Evolutionary conservation across 2,329 filamentous ascomycete species (phyloP), one percentile per base, ranked within the genome.

Genomic region (Botrytis deweyae): DNA sequence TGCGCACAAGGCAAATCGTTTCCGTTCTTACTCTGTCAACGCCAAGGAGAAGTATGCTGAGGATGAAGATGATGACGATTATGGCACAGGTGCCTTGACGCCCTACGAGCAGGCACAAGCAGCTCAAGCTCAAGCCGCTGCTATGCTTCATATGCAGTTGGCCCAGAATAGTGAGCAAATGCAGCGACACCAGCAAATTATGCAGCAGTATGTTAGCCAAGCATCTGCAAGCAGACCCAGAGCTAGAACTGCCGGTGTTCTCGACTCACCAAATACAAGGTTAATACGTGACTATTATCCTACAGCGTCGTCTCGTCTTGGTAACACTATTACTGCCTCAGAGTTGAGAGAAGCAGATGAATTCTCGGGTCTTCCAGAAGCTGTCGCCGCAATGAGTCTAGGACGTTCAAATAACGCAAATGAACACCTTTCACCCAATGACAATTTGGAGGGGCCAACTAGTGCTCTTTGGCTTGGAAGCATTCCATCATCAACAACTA

Each of bases 21-120:
- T 98, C 86, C 91, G 96, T 65, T 99, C 96, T 2, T 98, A 98
- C 83, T 99, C 96, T 0, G 96, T 99, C 77, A 99, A 99, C 83
- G 97, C 97, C 73, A 98, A 97, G 83, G 95, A 98, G 82, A 97
- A 96, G 82, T 98, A 98, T 79, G 95, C 93, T 3, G 94, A 97
- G 79, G 92, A 93, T 68, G 92, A 94, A 65, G 95, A 97, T 70
- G 92, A 94, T 75, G 91, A 93, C 25, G 93, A 92, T 75, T 90
- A 88, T 55, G 79, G 81, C 14, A 75, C 75, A 68, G 80, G 78
- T 42, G 87, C 87, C 36, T 81, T 84, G 74, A 81, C 88, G 72
- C 83, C 83, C 33, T 83, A 88, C 63, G 88, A 90, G 75, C 86
- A 89, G 61, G 61, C 61, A 63, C 61, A 63, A 36, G 61, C 61